Evolutionary conservation across 495 filamentous ascomycete species (phyloP).

Genomic region (Margaritispora aquatica): DNA sequence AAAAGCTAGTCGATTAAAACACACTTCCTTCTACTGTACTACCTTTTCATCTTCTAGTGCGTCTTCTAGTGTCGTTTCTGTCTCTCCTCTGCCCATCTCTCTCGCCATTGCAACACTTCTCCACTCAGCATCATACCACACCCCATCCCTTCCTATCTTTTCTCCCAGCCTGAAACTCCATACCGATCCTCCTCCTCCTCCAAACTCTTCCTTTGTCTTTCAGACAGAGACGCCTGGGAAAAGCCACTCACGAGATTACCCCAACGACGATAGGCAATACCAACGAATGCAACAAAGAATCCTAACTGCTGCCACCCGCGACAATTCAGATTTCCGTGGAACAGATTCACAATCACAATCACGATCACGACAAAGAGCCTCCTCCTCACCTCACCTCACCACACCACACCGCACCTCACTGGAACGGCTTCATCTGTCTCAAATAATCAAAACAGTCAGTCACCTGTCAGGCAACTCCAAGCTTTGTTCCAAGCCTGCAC

Average conservation of each 20-base stretch:
- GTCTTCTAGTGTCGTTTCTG: not conserved
- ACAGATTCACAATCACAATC: too few relatives aligned
- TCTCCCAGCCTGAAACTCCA: not conserved
- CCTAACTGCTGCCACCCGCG: not conserved
- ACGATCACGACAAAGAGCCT: not conserved
- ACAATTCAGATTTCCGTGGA: not conserved
- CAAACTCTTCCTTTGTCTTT: slow-evolving; percentile 6
- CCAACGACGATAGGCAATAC: not conserved
- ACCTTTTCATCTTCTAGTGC: too few relatives aligned
- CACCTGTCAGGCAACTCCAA: not conserved
- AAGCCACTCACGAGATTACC: slow-evolving; percentile 22
- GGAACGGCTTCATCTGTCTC: too few relatives aligned
- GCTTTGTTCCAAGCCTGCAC: slow-evolving; percentile 4
- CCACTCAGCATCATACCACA: slow-evolving; percentile 1
- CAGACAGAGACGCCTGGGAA: not conserved
- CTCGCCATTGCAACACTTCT: not conserved
- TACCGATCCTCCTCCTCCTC: too few relatives aligned
- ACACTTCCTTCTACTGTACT: too few relatives aligned
- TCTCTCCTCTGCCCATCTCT: not conserved
- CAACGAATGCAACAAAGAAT: not conserved
- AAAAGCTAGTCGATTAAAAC: not conserved
- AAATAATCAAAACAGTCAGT: too few relatives aligned
- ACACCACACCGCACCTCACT: too few relatives aligned
- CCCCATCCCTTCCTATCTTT: too few relatives aligned
- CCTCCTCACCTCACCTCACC: not conserved